phyloP scores from a whole-genome alignment of 2,329 filamentous ascomycete genomes.

The Sclerotinia trifoliorum region DNA sequence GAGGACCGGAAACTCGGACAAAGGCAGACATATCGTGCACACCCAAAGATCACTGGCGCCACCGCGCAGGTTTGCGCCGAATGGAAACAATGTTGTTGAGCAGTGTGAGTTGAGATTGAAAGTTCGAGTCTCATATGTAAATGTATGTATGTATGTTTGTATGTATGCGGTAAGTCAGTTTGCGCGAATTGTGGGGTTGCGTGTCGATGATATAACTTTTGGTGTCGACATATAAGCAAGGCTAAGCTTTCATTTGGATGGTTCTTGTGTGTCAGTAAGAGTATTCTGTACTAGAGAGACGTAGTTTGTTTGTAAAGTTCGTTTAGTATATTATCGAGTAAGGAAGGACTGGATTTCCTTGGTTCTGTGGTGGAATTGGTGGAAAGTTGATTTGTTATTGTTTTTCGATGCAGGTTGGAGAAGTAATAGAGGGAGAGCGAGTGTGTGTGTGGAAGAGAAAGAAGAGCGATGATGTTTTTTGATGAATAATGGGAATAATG shows the following conservation, averaged over 20 bases:
- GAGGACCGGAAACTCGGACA: constrained; percentile 94
- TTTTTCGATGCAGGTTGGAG: neutral
- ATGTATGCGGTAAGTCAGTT: constrained; percentile 19
- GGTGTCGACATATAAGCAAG: constrained; percentile 37
- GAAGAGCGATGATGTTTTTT: no score
- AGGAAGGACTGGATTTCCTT: neutral
- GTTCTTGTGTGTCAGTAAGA: neutral
- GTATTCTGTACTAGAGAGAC: neutral
- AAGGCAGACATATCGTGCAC: constrained; percentile 64
- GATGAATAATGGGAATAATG: neutral
- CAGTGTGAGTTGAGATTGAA: constrained; percentile 21
- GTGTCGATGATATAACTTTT: constrained; percentile 20
- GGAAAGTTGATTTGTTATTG: neutral
- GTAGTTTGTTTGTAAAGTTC: neutral
- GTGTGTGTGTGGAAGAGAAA: no score
- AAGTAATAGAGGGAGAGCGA: neutral
- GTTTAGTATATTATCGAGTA: neutral
- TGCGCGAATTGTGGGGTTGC: constrained; percentile 21
- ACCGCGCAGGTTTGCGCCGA: constrained; percentile 37
- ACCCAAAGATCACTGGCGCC: constrained; percentile 37
- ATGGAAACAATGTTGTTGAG: constrained; percentile 30
- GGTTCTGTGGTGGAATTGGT: neutral
- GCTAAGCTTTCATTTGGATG: constrained; percentile 28
- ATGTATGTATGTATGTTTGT: constrained; percentile 24
- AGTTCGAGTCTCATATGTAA: constrained; percentile 23